phyloP scores from a whole-genome alignment of 2,329 filamentous ascomycete species.

The Calonectria honghensis region DNA sequence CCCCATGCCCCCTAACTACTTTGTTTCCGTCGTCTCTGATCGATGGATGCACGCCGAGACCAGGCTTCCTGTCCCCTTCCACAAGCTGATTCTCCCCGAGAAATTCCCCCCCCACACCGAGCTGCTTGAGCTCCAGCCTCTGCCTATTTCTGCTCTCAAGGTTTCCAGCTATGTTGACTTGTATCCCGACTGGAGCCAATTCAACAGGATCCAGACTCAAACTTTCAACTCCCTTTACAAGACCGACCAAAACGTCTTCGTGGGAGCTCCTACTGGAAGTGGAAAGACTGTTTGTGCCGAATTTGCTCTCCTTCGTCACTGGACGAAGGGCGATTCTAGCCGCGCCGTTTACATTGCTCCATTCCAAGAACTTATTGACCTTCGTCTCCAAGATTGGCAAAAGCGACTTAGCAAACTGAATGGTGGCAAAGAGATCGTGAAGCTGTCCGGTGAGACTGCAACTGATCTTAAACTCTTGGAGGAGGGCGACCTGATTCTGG shows the following conservation, averaged over 20 bases:
- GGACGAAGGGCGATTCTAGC: conserved; percentile 75
- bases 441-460: conserved; percentile 94
- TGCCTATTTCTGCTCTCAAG: conserved; percentile 93
- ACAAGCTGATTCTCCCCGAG: conserved; percentile 94
- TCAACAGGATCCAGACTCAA: conserved; percentile 98
- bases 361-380: conserved; percentile 93
- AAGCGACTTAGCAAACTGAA: conserved; percentile 82
- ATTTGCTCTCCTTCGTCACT: conserved; percentile 92
- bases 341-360: conserved; percentile 96
- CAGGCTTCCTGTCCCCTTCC: conserved; percentile 93
- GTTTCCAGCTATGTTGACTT: conserved; percentile 86
- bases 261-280: conserved; percentile 94
- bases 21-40: conserved; percentile 95
- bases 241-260: conserved; percentile 93
- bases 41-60: conserved; percentile 99
- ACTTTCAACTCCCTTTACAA: conserved; percentile 95
- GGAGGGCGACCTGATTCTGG: conserved; percentile 90
- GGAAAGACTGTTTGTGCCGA: conserved; percentile 98
- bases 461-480: conserved; percentile 93
- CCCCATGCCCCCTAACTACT: conserved; percentile 99
- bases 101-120: conserved; percentile 97
- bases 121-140: conserved; percentile 91
- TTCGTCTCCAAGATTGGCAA: conserved; percentile 88
- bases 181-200: conserved; percentile 89
- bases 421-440: conserved; percentile 92